Conservation (phyloP, 2,329 filamentous ascomycete genomes). For the Trichoderma sp. region DNA sequence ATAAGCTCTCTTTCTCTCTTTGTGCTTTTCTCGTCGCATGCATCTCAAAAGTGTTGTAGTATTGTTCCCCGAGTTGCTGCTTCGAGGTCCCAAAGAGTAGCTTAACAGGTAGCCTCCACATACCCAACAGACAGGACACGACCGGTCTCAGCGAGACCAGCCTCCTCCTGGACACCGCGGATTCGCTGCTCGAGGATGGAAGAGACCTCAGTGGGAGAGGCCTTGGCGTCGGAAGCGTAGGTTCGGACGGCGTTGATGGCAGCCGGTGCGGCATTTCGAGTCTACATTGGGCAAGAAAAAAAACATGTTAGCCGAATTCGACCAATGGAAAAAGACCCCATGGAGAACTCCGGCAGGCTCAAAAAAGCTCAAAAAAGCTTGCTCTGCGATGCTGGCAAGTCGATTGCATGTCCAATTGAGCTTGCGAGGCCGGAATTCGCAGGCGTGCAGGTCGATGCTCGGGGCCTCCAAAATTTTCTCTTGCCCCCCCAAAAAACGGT, state of each 20-base stretch:
- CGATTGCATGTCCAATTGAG: slow-evolving; percentile 44
- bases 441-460: slow-evolving; percentile 43
- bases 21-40: background rate
- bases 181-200: slow-evolving; percentile 99
- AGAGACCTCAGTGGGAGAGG: slow-evolving; percentile 95
- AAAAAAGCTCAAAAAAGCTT: slow-evolving; percentile 43
- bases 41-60: slow-evolving; percentile 4
- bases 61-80: slow-evolving; percentile 1
- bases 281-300: slow-evolving; percentile 58
- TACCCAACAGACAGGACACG: slow-evolving; percentile 99
- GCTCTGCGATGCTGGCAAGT: slow-evolving; percentile 6
- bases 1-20: background rate
- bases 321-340: slow-evolving; percentile 31
- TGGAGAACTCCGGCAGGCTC: slow-evolving; percentile 33
- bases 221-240: slow-evolving; percentile 94
- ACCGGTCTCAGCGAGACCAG: slow-evolving; percentile 95
- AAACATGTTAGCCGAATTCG: slow-evolving; percentile 60
- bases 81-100: background rate
- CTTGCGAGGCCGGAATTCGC: slow-evolving; percentile 39
- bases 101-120: slow-evolving; percentile 48
- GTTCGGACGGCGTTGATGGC: slow-evolving; percentile 76
- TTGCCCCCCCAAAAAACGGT: slow-evolving; percentile 33
- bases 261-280: slow-evolving; percentile 83
- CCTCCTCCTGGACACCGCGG: slow-evolving; percentile 96
- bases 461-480: slow-evolving; percentile 33